Evolutionary conservation across 106 monocot species (phyloP), one percentile per base, ranked within the genome.

Genomic region (Dendrobium catenatum): DNA sequence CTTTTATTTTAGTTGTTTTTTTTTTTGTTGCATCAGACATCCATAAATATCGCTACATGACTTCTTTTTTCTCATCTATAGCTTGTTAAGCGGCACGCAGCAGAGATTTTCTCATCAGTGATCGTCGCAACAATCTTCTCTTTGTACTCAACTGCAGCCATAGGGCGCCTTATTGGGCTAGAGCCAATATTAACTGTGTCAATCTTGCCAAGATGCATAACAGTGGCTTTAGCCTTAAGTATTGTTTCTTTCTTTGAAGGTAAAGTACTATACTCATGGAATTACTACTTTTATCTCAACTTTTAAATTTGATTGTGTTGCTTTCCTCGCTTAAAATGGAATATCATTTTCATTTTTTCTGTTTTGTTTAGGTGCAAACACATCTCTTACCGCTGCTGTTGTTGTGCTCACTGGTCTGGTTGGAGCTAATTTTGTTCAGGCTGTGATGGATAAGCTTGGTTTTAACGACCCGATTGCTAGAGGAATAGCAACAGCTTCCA

Each of bases 401-500:
- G 98, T 98, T 59, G 98, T 98, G n/a, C 76, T 98, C 26, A 98
- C 98, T 76, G 98, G 98, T 68, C 86, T 98, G 26, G 88, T 98
- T 77, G 98, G 98, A 74, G 98, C 98, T 48, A 98, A 98, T 87
- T 98, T 98, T 83, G 98, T 86, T 15, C 93, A 98, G 90, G 88
- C 87, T 80, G 89, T 88, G 56, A 93, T 98, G 89, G 98, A 98
- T 82, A 95, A 87, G 81, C 76, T 98, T 33, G 74, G 87, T 11
- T 80, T 95, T 46, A 84, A 89, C 49, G 98, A 98, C 72, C 98
- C 98, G 18, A 98, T 98, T 80, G 93, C 98, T 73, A 85, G 98
- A 88, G 98, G 98, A 85, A 91, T 98, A 84, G 98, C 93, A 74
- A 98, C 98, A 46, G 95, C 98, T 82, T 98, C 98, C 15, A 98